Conservation (phyloP, 2,329 filamentous ascomycete species). For the Parastagonospora avenae region DNA sequence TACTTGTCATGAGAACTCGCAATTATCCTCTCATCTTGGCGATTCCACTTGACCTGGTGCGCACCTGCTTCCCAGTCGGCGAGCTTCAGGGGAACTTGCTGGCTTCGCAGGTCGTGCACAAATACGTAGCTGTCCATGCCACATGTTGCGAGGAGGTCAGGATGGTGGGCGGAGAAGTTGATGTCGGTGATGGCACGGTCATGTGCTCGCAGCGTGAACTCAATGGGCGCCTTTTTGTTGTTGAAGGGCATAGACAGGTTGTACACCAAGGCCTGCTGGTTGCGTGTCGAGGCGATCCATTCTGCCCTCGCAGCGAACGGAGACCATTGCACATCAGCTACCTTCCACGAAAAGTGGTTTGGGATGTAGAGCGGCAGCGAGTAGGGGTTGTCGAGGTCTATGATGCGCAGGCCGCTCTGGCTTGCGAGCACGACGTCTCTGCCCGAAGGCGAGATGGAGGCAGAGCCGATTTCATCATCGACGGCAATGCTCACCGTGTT, state of each 20-base stretch:
- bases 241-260: constrained; percentile 69
- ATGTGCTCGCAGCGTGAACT: constrained; percentile 85
- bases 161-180: constrained; percentile 93
- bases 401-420: constrained; percentile 85
- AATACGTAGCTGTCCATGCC: constrained; percentile 93
- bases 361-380: constrained; percentile 83
- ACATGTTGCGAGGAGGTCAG: constrained; percentile 86
- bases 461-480: constrained; percentile 78
- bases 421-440: constrained; percentile 87
- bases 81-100: constrained; percentile 54
- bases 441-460: constrained; percentile 89
- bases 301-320: constrained; percentile 88
- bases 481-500: constrained; percentile 84
- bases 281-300: constrained; percentile 93
- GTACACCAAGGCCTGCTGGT: constrained; percentile 93
- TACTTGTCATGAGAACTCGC: constrained; percentile 90
- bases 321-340: constrained; percentile 96
- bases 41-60: constrained; percentile 94
- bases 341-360: constrained; percentile 89
- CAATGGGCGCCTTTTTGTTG: constrained; percentile 74
- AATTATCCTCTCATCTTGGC: constrained; percentile 82
- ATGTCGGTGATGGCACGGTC: constrained; percentile 92
- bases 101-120: constrained; percentile 81
- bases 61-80: constrained; percentile 94
- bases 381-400: constrained; percentile 88